Percentiles rank a stretch among this genome's conserved stretches.
These are phyloP conservation scores for Penicillium thymicola DNA, from an alignment of 2,329 filamentous ascomycete genomes.

Conservation along the genomic window DNA sequence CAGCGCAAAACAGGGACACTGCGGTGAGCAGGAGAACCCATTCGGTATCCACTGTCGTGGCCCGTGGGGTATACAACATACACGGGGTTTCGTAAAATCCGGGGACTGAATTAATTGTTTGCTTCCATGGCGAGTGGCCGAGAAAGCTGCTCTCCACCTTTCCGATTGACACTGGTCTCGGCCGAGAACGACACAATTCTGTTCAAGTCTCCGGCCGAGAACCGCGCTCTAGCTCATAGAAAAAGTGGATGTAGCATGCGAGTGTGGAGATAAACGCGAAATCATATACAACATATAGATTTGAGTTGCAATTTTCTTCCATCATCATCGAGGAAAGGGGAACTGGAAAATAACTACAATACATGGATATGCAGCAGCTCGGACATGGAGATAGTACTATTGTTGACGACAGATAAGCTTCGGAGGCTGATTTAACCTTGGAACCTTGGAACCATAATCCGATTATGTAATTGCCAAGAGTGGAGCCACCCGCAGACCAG, in stretches of 20 bases:
- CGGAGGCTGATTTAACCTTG: neutral
- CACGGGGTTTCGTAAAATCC: neutral
- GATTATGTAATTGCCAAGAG: neutral
- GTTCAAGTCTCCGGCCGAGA: neutral
- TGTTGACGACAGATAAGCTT: neutral
- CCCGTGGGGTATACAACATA: neutral
- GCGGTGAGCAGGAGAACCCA: neutral
- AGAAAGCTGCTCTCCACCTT: neutral
- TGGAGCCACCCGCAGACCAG: neutral
- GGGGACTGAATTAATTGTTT: neutral
- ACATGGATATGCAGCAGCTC: neutral
- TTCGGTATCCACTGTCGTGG: neutral
- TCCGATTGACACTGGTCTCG: neutral
- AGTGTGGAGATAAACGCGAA: neutral
- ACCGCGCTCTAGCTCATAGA: neutral
- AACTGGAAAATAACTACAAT: neutral
- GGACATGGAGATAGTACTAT: neutral
- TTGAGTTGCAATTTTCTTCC: neutral
- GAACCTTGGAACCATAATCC: neutral
- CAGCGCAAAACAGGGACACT: neutral
- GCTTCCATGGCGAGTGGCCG: neutral
- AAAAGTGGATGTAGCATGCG: neutral
- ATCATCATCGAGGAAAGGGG: fast-evolving
- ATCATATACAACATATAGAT: fast-evolving
- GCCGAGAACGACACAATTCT: neutral